A percentile compares a stretch with the other conserved stretches of the same genome.
phyloP scores from a whole-genome alignment of 257 asterid species.

The Lantana camara region DNA sequence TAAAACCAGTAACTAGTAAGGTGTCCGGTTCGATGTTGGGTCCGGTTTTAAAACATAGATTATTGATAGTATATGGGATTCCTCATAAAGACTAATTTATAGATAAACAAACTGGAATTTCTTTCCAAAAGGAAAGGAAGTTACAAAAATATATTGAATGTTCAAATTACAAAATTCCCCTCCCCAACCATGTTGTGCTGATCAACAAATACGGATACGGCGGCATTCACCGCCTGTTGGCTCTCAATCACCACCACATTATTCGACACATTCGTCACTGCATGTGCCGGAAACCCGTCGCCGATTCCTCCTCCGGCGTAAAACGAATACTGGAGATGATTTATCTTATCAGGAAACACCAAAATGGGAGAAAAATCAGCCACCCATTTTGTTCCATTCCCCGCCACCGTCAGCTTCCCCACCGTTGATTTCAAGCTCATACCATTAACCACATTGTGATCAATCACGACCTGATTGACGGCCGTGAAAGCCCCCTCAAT shows the following conservation, averaged over 20 bases:
- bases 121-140: not conserved
- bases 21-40: too few species aligned
- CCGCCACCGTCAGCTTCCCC: slow-evolving; percentile 47
- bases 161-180: slow-evolving; percentile 22
- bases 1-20: too few species aligned
- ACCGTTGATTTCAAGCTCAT: slow-evolving; percentile 58
- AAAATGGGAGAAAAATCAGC: slow-evolving; percentile 50
- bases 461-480: slow-evolving; percentile 56
- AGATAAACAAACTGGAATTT: too few species aligned
- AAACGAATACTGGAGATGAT: slow-evolving; percentile 48
- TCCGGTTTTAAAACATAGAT: too few species aligned
- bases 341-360: slow-evolving; percentile 56
- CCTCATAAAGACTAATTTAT: not conserved
- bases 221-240: slow-evolving; percentile 39
- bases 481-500: slow-evolving; percentile 44
- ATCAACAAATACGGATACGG: slow-evolving; percentile 56
- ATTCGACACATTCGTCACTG: slow-evolving; percentile 48
- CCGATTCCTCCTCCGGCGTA: slow-evolving; percentile 30
- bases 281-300: slow-evolving; percentile 43
- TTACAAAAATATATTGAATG: not conserved
- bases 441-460: slow-evolving; percentile 51
- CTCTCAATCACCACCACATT: slow-evolving; percentile 63
- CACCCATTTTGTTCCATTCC: slow-evolving; percentile 55
- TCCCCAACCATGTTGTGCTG: slow-evolving; percentile 56
- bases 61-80: too few species aligned